Evolutionary conservation across 2,329 filamentous ascomycete species (phyloP), one percentile per base, ranked within the genome.

Genomic region (Fusarium tupiense): DNA sequence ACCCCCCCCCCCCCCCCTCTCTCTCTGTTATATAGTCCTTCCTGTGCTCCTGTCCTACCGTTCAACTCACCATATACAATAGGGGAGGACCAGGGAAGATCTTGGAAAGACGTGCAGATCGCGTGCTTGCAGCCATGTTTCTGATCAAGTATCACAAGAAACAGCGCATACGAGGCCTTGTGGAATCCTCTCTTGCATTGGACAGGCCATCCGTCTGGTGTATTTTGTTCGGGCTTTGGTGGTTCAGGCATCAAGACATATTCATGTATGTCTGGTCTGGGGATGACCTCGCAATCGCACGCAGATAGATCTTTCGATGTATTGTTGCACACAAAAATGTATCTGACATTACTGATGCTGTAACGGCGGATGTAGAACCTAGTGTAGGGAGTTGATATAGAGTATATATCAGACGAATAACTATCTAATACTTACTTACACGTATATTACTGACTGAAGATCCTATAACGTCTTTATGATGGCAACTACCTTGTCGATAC

Each of bases 101-200:
- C 77, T 78, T 74, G 68, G 56, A 69, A 71, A 73, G 64, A 67
- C 49, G 63, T 68, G 75, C 74, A 75, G 75, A 75, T 77, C 79
- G 77, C 76, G 74, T 79, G 71, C 78, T 75, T 79, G 78, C 79
- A 79, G 75, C 69, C 64, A 64, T 72, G 73, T 80, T 72, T 80
- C 76, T 80, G 79, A 80, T 80, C 74, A 62, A 61, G 77, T 79
- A 37, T 57, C 64, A 80, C 78, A 63, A 64, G 54, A 47, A 67
- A 76, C 70, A 60, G 53, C 72, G 64, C 73, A 76, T 77, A 77
- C 76, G 73, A 77, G 64, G 68, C 65, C 54, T 61, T 49, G 75
- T 76, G 38, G 41, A 26, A 54, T 54, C 24, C 14, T 61, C 60
- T 50, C 57, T 40, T 61, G 49, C 38, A 35, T 44, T 33, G 10